Conservation (phyloP, 352 stramenopile species). For the Nannochloropsis limnetica region DNA sequence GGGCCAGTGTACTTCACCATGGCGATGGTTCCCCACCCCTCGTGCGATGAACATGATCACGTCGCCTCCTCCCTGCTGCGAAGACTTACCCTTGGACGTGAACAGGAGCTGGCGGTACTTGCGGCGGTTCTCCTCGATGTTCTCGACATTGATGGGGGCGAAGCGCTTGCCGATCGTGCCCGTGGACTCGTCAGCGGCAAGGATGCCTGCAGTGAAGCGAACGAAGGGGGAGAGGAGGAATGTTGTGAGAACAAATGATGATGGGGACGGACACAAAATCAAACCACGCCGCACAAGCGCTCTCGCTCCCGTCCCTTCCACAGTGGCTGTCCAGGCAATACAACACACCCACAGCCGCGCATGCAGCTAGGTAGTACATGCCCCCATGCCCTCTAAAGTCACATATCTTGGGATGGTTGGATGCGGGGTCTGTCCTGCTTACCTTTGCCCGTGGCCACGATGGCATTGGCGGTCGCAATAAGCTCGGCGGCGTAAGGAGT, state of each 20-base stretch:
- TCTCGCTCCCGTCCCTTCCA: neutral
- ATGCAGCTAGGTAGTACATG: neutral
- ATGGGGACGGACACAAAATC: neutral
- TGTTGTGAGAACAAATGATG: neutral
- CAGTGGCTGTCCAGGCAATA: neutral
- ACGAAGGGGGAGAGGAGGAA: neutral
- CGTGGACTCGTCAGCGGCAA: slow-evolving; percentile 56
- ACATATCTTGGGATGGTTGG: neutral
- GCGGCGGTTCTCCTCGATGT: slow-evolving; percentile 54
- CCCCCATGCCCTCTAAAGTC: neutral
- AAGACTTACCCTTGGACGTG: slow-evolving; percentile 43
- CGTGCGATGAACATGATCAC: slow-evolving; percentile 2
- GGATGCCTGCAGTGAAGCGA: slow-evolving; percentile 44
- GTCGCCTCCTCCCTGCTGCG: neutral
- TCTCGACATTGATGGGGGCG: slow-evolving; percentile 51
- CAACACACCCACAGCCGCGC: neutral
- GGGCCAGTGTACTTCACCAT: neutral
- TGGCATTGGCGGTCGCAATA: slow-evolving; percentile 46
- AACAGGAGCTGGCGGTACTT: slow-evolving; percentile 51
- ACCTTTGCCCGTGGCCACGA: slow-evolving; percentile 51
- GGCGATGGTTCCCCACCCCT: neutral
- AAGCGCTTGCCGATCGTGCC: slow-evolving; percentile 56
- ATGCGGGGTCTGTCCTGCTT: neutral
- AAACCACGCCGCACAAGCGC: neutral
- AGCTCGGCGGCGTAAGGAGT: slow-evolving; percentile 48